Conservation (phyloP, 2,329 filamentous ascomycete species). For the Alternaria arborescens region DNA sequence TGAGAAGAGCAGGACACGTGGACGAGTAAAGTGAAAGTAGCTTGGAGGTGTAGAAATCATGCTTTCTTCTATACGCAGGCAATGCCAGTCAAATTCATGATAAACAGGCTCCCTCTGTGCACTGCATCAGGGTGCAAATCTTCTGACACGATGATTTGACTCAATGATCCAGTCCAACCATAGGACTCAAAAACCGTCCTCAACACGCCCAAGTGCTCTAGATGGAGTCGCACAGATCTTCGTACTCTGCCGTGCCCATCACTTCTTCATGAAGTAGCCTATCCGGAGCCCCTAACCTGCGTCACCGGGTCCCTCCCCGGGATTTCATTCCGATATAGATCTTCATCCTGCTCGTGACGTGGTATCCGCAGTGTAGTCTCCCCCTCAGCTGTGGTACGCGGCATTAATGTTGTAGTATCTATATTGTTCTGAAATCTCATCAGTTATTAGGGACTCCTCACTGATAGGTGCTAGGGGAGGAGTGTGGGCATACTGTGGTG, state of each 20-base stretch:
- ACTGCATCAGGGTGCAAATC: background rate
- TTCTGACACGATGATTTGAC: background rate
- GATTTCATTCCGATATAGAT: conserved; percentile 33
- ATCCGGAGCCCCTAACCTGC: conserved; percentile 4
- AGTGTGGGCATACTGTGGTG: conserved; percentile 18
- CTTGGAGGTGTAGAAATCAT: background rate
- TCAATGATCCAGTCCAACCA: background rate
- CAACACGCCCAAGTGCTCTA: background rate
- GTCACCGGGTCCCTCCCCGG: conserved; percentile 34
- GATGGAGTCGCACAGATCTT: too few relatives aligned
- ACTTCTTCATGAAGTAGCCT: background rate
- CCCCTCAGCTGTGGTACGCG: conserved; percentile 26
- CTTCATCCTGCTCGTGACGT: conserved; percentile 40
- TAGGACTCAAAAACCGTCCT: background rate
- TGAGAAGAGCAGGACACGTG: background rate
- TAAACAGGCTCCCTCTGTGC: background rate
- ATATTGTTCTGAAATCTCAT: conserved; percentile 44
- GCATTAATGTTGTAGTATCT: conserved; percentile 36
- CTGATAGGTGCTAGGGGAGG: background rate
- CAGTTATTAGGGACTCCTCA: conserved; percentile 31
- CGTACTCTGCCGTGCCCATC: background rate
- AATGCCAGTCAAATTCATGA: background rate
- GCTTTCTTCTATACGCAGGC: background rate
- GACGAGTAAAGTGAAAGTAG: background rate
- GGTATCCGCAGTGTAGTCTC: conserved; percentile 26